These are phyloP conservation scores for Karstenula rhodostoma DNA, from an alignment of 2,329 filamentous ascomycete species.

Conservation along the genomic window DNA sequence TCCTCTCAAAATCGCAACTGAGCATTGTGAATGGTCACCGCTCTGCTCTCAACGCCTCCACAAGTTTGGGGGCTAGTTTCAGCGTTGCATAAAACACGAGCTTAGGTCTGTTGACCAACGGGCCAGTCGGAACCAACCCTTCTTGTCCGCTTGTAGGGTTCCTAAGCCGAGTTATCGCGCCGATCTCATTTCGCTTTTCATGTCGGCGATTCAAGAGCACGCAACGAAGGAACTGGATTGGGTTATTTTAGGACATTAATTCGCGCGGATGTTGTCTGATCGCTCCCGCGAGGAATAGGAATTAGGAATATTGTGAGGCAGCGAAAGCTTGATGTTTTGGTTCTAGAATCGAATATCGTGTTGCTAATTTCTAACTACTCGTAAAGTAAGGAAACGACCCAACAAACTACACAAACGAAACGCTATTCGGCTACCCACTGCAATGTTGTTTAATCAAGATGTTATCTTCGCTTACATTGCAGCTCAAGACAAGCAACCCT, in stretches of 20 bases:
- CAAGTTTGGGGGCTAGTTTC: conserved; percentile 3
- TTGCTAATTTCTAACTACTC: too few species aligned
- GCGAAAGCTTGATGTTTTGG: too few species aligned
- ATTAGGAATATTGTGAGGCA: too few species aligned
- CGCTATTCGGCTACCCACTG: too few species aligned
- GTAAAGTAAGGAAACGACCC: too few species aligned
- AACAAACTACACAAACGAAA: too few species aligned
- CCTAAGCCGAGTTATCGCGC: neutral
- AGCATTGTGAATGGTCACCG: neutral
- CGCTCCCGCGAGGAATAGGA: too few species aligned
- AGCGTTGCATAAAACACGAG: neutral
- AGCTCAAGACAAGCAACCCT: too few species aligned
- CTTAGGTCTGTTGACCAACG: neutral
- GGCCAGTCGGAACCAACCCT: neutral
- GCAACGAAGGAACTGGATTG: neutral
- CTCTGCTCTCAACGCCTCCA: neutral
- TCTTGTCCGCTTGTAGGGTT: neutral
- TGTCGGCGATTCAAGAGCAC: neutral
- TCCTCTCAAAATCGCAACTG: neutral
- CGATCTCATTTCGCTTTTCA: conserved; percentile 4
- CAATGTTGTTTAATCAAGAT: too few species aligned
- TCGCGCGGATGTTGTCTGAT: neutral
- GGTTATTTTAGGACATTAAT: neutral
- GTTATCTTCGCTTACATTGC: too few species aligned
- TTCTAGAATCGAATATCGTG: too few species aligned